Evolutionary conservation across 2,329 filamentous ascomycete species (phyloP).

Genomic region (Hypoxylon sp.): DNA sequence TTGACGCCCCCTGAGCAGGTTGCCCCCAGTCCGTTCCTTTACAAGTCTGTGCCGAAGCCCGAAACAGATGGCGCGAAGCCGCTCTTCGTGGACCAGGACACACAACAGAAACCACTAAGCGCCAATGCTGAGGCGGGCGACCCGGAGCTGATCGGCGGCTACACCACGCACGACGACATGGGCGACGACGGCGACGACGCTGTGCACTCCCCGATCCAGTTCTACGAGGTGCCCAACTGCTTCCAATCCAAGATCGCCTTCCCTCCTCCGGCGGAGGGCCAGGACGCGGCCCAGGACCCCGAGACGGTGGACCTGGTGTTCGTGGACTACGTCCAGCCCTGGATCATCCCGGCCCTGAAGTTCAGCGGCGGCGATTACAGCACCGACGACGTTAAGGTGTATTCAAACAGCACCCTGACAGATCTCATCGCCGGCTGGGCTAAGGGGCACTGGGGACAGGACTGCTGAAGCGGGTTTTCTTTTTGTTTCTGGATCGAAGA

Average conservation of each 20-base stretch:
- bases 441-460: conserved; percentile 62
- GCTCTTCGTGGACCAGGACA: conserved; percentile 31
- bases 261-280: conserved; percentile 45
- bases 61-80: conserved; percentile 5
- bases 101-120: conserved; percentile 36
- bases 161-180: conserved; percentile 87
- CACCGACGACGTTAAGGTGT: conserved; percentile 57
- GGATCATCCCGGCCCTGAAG: conserved; percentile 78
- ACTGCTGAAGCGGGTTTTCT: conserved; percentile 49
- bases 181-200: conserved; percentile 91
- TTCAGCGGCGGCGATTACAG: conserved; percentile 62
- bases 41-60: conserved; percentile 6
- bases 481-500: not conserved
- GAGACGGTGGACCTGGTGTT: conserved; percentile 87
- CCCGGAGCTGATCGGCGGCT: conserved; percentile 63
- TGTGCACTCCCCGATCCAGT: conserved; percentile 75
- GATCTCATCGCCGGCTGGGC: conserved; percentile 66
- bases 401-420: conserved; percentile 63
- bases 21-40: conserved; percentile 26
- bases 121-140: conserved; percentile 27
- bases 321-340: conserved; percentile 87
- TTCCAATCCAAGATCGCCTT: conserved; percentile 76
- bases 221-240: conserved; percentile 83
- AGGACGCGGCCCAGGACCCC: conserved; percentile 56
- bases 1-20: conserved; percentile 59